These are phyloP conservation scores for Lanmaoa pseudosensibilis DNA, from an alignment of 768 basidiomycete genomes.

Conservation along the genomic window DNA sequence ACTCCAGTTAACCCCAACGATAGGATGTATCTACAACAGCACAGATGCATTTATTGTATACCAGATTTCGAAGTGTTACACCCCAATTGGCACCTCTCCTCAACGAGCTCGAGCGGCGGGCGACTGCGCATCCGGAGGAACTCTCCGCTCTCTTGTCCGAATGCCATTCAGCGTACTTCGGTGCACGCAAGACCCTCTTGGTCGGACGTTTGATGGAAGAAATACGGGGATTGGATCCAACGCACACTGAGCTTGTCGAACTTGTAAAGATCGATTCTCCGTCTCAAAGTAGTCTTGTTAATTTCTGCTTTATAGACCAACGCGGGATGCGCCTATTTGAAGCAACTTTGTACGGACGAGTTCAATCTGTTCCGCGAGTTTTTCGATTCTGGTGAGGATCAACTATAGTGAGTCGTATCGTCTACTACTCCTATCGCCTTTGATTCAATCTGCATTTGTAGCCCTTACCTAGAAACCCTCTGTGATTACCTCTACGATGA, in stretches of 20 bases:
- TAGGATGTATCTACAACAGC: slow-evolving; percentile 80
- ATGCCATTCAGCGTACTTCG: slow-evolving; percentile 85
- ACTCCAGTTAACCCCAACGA: slow-evolving; percentile 1
- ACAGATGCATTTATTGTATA: slow-evolving; percentile 83
- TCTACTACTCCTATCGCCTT: slow-evolving; percentile 1
- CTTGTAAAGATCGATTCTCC: slow-evolving; percentile 50
- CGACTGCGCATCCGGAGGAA: slow-evolving; percentile 77
- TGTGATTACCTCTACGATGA: slow-evolving; percentile 97
- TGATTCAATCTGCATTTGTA: slow-evolving; percentile 33
- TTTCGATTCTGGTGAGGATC: slow-evolving; percentile 82
- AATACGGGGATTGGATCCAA: slow-evolving; percentile 79
- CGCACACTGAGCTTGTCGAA: slow-evolving; percentile 80
- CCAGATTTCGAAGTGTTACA: slow-evolving; percentile 77
- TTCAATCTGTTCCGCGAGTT: slow-evolving; percentile 83
- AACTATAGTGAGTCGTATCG: slow-evolving; percentile 56
- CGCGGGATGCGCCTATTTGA: slow-evolving; percentile 89
- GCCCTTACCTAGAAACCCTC: slow-evolving; percentile 84
- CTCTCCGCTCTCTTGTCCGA: slow-evolving; percentile 77
- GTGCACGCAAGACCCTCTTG: slow-evolving; percentile 68
- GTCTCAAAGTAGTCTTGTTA: not conserved
- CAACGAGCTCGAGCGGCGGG: slow-evolving; percentile 81
- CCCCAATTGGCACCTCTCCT: slow-evolving; percentile 74
- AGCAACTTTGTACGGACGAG: slow-evolving; percentile 88
- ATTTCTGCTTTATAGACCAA: slow-evolving; percentile 58
- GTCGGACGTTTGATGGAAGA: slow-evolving; percentile 76